Percentiles rank a stretch among this genome's conserved stretches.
Conservation (phyloP, 2,329 filamentous ascomycete genomes). For the Botrytis squamosa region DNA sequence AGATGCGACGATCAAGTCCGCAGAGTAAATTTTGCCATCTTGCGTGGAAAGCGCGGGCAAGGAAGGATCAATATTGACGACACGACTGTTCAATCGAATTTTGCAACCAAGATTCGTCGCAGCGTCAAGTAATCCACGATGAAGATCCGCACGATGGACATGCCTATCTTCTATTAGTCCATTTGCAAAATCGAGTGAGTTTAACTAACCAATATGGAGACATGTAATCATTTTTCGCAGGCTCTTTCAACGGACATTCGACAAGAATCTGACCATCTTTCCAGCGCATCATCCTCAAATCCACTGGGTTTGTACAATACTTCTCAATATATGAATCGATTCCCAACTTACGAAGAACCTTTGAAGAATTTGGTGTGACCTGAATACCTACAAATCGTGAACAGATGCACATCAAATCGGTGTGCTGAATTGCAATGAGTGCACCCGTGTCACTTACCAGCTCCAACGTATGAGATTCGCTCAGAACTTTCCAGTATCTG, state of each 20-base stretch:
- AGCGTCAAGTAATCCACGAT: background rate
- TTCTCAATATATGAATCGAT: conserved; percentile 24
- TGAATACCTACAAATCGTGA: conserved; percentile 5
- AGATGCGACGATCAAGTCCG: conserved; percentile 1
- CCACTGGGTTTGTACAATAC: conserved; percentile 26
- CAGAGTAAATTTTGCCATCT: background rate
- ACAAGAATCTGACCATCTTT: conserved; percentile 26
- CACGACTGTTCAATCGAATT: background rate
- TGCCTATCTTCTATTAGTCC: background rate
- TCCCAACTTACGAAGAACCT: background rate
- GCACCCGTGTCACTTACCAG: background rate
- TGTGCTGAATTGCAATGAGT: background rate
- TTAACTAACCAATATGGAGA: background rate
- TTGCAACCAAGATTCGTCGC: background rate
- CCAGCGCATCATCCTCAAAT: conserved; percentile 30
- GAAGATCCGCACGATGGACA: conserved; percentile 2
- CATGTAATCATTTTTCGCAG: conserved; percentile 24
- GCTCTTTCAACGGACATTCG: conserved; percentile 27
- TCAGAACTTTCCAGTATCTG: conserved; percentile 1
- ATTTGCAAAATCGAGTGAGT: background rate
- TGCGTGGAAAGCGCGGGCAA: background rate
- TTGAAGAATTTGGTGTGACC: background rate
- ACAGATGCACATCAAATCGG: background rate
- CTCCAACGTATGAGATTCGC: background rate
- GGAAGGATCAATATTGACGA: background rate